These are phyloP conservation scores for Breynia disticha DNA, from an alignment of 441 rosid genomes.

Conservation along the genomic window DNA sequence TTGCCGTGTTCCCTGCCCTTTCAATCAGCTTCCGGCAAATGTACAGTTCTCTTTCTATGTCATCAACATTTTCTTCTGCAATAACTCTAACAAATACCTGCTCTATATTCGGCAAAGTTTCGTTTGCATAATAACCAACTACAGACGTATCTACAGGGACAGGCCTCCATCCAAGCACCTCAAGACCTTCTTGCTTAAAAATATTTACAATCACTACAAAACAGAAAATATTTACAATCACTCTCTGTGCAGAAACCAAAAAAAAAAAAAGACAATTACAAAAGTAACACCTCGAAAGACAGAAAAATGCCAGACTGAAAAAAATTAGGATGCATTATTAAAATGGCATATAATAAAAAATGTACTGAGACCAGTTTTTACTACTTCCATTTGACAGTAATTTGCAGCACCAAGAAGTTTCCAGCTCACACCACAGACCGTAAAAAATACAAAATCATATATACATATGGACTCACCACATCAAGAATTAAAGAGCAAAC, in stretches of 20 bases:
- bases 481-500: not conserved
- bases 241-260: too few species aligned
- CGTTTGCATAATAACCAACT: conserved; percentile 92
- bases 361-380: not conserved
- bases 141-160: conserved; percentile 83
- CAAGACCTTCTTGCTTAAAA: conserved; percentile 91
- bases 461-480: not conserved
- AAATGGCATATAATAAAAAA: not conserved
- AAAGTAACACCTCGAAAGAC: not conserved
- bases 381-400: too few species aligned
- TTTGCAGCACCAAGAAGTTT: too few species aligned
- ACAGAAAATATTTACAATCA: conserved; percentile 18
- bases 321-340: not conserved
- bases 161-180: conserved; percentile 95
- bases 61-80: conserved; percentile 75
- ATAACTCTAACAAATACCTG: conserved; percentile 88
- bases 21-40: conserved; percentile 91
- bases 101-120: conserved; percentile 88
- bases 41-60: conserved; percentile 89
- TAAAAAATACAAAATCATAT: not conserved
- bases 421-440: not conserved
- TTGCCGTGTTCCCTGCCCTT: conserved; percentile 45
- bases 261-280: not conserved
- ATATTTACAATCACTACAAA: conserved; percentile 63
- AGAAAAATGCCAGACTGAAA: not conserved